phyloP scores from a whole-genome alignment of 1,284 basidiomycete species.

The Boletus smithii region DNA sequence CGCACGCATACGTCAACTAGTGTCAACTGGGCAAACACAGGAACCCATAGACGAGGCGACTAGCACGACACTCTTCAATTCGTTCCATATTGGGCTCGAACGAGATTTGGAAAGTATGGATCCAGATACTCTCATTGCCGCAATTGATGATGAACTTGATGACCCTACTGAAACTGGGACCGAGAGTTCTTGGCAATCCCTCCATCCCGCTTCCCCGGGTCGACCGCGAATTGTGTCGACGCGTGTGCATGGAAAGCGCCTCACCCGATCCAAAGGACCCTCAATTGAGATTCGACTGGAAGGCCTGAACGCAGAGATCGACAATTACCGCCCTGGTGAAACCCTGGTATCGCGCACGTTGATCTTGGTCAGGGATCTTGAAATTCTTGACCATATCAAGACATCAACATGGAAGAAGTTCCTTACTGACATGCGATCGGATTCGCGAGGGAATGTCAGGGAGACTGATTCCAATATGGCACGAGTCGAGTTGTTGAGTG shows the following conservation, averaged over 20 bases:
- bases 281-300: slow-evolving; percentile 83
- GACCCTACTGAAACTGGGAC: slow-evolving; percentile 75
- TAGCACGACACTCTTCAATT: slow-evolving; percentile 84
- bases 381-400: slow-evolving; percentile 96
- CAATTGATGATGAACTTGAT: slow-evolving; percentile 87
- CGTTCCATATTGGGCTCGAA: slow-evolving; percentile 84
- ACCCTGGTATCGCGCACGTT: slow-evolving; percentile 64
- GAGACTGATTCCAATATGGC: slow-evolving; percentile 94
- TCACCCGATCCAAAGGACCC: slow-evolving; percentile 76
- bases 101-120: slow-evolving; percentile 73
- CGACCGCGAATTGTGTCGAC: slow-evolving; percentile 40
- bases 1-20: slow-evolving; percentile 88
- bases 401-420: slow-evolving; percentile 99
- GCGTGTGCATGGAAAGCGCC: slow-evolving; percentile 52
- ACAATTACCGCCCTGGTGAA: slow-evolving; percentile 58
- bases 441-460: slow-evolving; percentile 79
- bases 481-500: slow-evolving; percentile 74
- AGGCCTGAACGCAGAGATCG: slow-evolving; percentile 64
- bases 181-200: slow-evolving; percentile 85
- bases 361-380: slow-evolving; percentile 65
- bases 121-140: slow-evolving; percentile 74
- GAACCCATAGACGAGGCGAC: slow-evolving; percentile 80
- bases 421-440: slow-evolving; percentile 78
- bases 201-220: slow-evolving; percentile 43
- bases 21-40: slow-evolving; percentile 89